phyloP scores from a whole-genome alignment of 768 basidiomycete species.

The Russula emetica region DNA sequence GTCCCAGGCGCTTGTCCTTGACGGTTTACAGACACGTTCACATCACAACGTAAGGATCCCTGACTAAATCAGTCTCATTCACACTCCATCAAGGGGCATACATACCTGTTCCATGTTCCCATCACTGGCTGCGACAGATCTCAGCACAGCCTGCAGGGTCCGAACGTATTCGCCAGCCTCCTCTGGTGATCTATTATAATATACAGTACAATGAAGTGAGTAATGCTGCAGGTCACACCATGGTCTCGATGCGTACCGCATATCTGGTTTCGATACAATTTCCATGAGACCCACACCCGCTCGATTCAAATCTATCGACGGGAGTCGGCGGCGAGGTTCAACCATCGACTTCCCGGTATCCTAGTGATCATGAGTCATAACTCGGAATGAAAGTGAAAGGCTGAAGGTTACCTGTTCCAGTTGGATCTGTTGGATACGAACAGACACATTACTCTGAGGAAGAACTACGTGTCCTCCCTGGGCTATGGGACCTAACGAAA shows the following conservation, averaged over 20 bases:
- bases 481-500: constrained; percentile 72
- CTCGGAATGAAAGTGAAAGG: not conserved
- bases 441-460: constrained; percentile 39
- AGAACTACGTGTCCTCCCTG: constrained; percentile 56
- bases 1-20: constrained; percentile 62
- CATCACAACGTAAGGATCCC: constrained; percentile 94
- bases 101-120: constrained; percentile 95
- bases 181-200: constrained; percentile 59
- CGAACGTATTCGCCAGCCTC: constrained; percentile 87
- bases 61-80: constrained; percentile 34
- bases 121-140: constrained; percentile 83
- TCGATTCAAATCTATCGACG: constrained; percentile 82
- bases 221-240: not conserved
- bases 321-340: constrained; percentile 46
- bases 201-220: not conserved
- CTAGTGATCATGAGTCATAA: constrained; percentile 38
- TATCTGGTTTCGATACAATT: constrained; percentile 92
- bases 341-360: constrained; percentile 87
- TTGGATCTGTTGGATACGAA: constrained; percentile 93
- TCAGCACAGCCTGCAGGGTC: constrained; percentile 72
- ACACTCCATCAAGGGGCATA: constrained; percentile 12
- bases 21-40: constrained; percentile 87
- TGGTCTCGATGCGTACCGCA: constrained; percentile 42
- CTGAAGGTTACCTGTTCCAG: constrained; percentile 69
- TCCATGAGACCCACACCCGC: constrained; percentile 90